Conservation (phyloP, 1,284 basidiomycete species). For the Pseudozyma pruni region DNA sequence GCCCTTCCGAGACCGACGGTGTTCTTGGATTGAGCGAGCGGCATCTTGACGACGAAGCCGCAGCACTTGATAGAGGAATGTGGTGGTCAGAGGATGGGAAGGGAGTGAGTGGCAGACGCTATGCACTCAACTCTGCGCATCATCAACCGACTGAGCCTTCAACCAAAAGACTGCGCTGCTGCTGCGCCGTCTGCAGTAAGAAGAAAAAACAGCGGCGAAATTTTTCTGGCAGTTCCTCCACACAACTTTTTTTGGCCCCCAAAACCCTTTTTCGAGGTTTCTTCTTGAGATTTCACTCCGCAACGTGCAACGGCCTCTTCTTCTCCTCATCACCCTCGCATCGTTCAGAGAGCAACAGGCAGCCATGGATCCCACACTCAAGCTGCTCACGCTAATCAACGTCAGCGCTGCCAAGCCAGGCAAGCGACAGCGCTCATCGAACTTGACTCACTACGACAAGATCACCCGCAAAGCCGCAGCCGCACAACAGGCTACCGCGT, state of each 20-base stretch:
- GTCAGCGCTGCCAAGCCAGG: conserved; percentile 77
- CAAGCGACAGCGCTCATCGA: conserved; percentile 69
- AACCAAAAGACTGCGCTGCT: conserved; percentile 7
- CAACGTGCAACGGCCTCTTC: conserved; percentile 3
- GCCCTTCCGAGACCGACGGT: conserved; percentile 65
- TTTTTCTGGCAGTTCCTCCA: conserved; percentile 12
- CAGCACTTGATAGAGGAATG: background rate
- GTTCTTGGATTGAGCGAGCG: conserved; percentile 64
- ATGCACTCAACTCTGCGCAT: background rate
- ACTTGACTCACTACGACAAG: conserved; percentile 43
- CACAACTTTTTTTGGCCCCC: background rate
- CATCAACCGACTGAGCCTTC: conserved; percentile 9
- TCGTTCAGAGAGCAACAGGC: background rate
- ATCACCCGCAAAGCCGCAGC: conserved; percentile 32
- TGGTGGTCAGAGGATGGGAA: conserved; percentile 2
- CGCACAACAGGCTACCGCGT: conserved; percentile 40
- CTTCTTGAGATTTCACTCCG: background rate
- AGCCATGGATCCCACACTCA: conserved; percentile 54
- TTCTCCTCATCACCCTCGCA: conserved; percentile 3
- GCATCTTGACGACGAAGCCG: conserved; percentile 34
- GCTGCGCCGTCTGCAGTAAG: background rate
- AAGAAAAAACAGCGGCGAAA: conserved; percentile 6
- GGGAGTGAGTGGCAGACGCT: conserved; percentile 2
- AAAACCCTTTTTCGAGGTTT: background rate
- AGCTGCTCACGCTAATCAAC: conserved; percentile 90